These are phyloP conservation scores for Colletotrichum incanum DNA, from an alignment of 2,329 filamentous ascomycete species.

Conservation along the genomic window DNA sequence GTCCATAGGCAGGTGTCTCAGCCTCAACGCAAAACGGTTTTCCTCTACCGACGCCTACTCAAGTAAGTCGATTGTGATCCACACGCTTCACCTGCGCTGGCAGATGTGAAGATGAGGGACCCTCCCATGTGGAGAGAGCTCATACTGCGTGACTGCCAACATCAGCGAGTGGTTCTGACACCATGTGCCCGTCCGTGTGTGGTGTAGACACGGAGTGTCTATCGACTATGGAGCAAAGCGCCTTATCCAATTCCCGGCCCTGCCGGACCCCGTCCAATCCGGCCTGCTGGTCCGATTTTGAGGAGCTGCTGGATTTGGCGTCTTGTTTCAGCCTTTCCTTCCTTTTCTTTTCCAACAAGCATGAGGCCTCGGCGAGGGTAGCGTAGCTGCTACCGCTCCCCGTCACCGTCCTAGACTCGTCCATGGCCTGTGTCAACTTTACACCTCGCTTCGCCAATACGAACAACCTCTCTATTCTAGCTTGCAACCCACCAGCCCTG, in stretches of 20 bases:
- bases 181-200: background rate
- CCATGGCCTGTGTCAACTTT: conserved; percentile 1
- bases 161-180: background rate
- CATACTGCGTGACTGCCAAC: conserved; percentile 3
- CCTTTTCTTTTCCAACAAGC: conserved; percentile 4
- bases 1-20: conserved; percentile 13
- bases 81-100: conserved; percentile 30
- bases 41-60: background rate
- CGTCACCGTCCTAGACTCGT: background rate
- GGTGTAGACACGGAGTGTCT: background rate
- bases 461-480: background rate
- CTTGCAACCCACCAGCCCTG: background rate
- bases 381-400: conserved; percentile 4
- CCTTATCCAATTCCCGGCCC: background rate
- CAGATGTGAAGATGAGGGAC: conserved; percentile 31
- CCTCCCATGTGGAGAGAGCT: conserved; percentile 1
- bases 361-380: background rate
- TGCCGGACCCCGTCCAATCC: conserved; percentile 33
- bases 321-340: conserved; percentile 33
- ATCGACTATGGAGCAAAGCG: background rate
- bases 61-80: conserved; percentile 32
- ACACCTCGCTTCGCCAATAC: conserved; percentile 11
- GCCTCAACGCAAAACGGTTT: conserved; percentile 37
- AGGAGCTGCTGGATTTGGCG: conserved; percentile 25
- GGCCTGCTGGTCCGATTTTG: conserved; percentile 30